Evolutionary conservation across 768 basidiomycete genomes (phyloP).

Genomic region (Xanthoconium purpureum): DNA sequence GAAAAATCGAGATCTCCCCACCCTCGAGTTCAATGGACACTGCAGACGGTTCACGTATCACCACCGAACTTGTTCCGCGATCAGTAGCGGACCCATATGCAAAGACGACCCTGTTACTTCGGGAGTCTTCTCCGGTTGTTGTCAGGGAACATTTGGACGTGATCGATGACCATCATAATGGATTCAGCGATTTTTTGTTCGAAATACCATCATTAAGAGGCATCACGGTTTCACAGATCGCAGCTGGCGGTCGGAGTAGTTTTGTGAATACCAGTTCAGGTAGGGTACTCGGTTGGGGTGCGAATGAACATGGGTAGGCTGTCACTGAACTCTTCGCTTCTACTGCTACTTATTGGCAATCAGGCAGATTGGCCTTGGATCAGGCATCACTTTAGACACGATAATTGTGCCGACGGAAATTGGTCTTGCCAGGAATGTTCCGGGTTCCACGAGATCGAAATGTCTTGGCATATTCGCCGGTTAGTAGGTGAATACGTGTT

Average conservation of each 20-base stretch:
- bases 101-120: conserved; percentile 42
- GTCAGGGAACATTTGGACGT: conserved; percentile 27
- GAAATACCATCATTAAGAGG: conserved; percentile 74
- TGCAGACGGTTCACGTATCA: conserved; percentile 32
- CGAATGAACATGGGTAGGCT: conserved; percentile 77
- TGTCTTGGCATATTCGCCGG: conserved; percentile 70
- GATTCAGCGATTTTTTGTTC: conserved; percentile 67
- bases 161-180: conserved; percentile 43
- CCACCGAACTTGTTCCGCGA: conserved; percentile 57
- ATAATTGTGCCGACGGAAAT: conserved; percentile 86
- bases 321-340: neutral
- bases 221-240: conserved; percentile 62
- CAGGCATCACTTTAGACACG: conserved; percentile 55
- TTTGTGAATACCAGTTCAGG: conserved; percentile 69
- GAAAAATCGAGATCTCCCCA: conserved; percentile 52
- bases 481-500: conserved; percentile 21
- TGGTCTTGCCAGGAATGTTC: conserved; percentile 58
- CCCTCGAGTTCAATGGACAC: conserved; percentile 18
- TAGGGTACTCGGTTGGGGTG: conserved; percentile 83
- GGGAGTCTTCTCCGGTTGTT: conserved; percentile 17
- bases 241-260: conserved; percentile 69
- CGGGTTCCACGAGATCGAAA: conserved; percentile 48
- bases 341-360: conserved; percentile 1
- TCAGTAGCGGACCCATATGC: conserved; percentile 49
- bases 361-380: conserved; percentile 81